A percentile compares a stretch with the other conserved stretches of the same genome.
These are phyloP conservation scores for Cyberlindnera sargentensis DNA, from an alignment of 805 yeast genomes.

Conservation along the genomic window DNA sequence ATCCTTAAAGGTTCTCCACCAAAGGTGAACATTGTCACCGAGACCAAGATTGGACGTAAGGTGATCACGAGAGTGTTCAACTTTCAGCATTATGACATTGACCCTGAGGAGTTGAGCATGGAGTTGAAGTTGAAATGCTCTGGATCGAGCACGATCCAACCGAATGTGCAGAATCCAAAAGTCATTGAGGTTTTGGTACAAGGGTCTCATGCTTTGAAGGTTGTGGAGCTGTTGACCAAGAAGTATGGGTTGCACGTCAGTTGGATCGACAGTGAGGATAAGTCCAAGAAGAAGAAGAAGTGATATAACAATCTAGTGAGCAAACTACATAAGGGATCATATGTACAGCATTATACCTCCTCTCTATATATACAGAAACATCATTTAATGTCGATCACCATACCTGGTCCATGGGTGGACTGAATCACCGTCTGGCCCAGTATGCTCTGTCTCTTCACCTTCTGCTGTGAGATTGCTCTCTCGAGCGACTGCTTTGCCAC, in stretches of 20 bases:
- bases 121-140: slow-evolving; percentile 76
- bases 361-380: not conserved
- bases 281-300: slow-evolving; percentile 48
- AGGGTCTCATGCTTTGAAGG: slow-evolving; percentile 73
- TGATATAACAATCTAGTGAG: slow-evolving; percentile 1
- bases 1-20: slow-evolving; percentile 60
- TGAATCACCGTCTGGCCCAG: slow-evolving; percentile 64
- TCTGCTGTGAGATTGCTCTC: slow-evolving; percentile 45
- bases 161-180: slow-evolving; percentile 47
- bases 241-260: slow-evolving; percentile 55
- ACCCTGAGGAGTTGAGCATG: slow-evolving; percentile 57
- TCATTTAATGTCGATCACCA: slow-evolving; percentile 47
- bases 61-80: slow-evolving; percentile 66
- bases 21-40: slow-evolving; percentile 56
- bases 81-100: slow-evolving; percentile 60
- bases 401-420: slow-evolving; percentile 74
- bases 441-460: slow-evolving; percentile 59
- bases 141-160: slow-evolving; percentile 75
- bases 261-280: slow-evolving; percentile 64
- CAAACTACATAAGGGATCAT: not conserved
- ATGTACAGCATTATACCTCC: too few species aligned
- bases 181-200: slow-evolving; percentile 74
- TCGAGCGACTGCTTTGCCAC: slow-evolving; percentile 59
- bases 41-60: slow-evolving; percentile 76
- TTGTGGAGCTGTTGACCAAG: slow-evolving; percentile 48